Conservation (phyloP, 2,329 filamentous ascomycete genomes). For the Arthrobotrys musiformis region DNA sequence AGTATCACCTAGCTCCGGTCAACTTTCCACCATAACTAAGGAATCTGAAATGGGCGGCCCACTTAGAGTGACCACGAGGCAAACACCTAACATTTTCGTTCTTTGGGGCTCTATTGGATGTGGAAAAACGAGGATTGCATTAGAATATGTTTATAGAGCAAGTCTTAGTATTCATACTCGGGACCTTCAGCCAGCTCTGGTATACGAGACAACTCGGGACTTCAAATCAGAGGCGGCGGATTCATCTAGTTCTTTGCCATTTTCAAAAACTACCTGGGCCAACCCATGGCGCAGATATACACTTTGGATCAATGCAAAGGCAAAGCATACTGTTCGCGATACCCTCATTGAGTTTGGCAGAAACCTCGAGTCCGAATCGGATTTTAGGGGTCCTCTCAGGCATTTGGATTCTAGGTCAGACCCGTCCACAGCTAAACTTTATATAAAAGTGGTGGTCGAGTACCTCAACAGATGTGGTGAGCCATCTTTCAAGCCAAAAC, state of each 20-base stretch:
- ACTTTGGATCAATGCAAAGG: constrained; percentile 8
- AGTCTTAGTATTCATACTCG: too few relatives aligned
- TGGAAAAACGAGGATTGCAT: constrained; percentile 18
- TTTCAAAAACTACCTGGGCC: not conserved
- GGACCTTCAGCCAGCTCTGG: too few relatives aligned
- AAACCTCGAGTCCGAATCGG: not conserved
- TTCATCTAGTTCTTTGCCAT: too few relatives aligned
- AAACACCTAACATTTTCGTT: not conserved
- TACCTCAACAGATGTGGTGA: not conserved
- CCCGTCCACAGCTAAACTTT: too few relatives aligned
- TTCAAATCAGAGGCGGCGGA: not conserved
- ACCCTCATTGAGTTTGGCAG: not conserved
- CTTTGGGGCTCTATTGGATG: constrained; percentile 7
- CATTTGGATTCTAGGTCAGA: too few relatives aligned
- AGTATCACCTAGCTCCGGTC: too few relatives aligned
- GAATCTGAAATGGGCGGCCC: too few relatives aligned
- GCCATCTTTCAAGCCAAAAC: not conserved
- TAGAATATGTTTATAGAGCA: constrained; percentile 20
- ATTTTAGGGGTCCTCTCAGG: not conserved
- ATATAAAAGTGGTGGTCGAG: too few relatives aligned
- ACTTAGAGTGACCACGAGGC: too few relatives aligned
- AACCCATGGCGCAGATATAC: not conserved
- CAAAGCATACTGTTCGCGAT: not conserved
- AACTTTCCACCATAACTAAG: too few relatives aligned
- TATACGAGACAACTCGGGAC: too few relatives aligned